Evolutionary conservation across 2,329 filamentous ascomycete species (phyloP), one percentile per base, ranked within the genome.

Genomic region (Colletotrichum somersetense): DNA sequence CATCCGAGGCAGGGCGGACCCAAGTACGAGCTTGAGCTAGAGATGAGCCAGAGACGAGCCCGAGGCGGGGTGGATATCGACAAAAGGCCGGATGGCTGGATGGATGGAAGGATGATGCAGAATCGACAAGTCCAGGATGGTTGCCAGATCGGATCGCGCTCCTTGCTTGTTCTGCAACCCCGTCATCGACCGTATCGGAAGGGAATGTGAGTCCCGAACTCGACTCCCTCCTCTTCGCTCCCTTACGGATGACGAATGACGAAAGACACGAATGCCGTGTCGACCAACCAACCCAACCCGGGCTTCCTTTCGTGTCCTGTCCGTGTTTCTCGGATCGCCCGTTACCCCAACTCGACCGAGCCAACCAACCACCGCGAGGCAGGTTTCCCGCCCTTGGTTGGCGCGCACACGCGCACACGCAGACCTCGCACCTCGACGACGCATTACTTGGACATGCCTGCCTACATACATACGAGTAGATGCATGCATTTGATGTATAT

Each of bases 121-220:
- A 56, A 56, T 7, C 53, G n/a, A 56, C 30, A 35, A 44, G 16
- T 44, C 42, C 11, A 62, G 26, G n/a, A 38, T 44, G 20, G 50
- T 38, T 50, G 58, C 30, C 58, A 30, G 48, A 48, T 35, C 12
- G 44, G 48, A 48, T 35, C 12, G 44, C 12, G 58, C 58, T 59
- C 40, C 40, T 23, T 44, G 26, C 57, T 38, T 35, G 3, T 8
- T 20, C 44, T 38, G 55, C 56, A 35, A 30, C 23, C 18, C 23
- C 10, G 33, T 42, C 33, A 40, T 61, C 64, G 30, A 30, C 30
- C 30, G 2, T 30, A 30, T 30, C 4, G 44, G 20, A 38, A 56
- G 30, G 53, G 53, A 38, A 2, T 3, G 16, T 12, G 18, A 35
- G 14, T 26, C 30, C 33, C 12, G 40, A 42, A 14, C 7, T 42